Conservation (phyloP, 192 early-diverging fungal species). For the Diversispora eburnea region DNA sequence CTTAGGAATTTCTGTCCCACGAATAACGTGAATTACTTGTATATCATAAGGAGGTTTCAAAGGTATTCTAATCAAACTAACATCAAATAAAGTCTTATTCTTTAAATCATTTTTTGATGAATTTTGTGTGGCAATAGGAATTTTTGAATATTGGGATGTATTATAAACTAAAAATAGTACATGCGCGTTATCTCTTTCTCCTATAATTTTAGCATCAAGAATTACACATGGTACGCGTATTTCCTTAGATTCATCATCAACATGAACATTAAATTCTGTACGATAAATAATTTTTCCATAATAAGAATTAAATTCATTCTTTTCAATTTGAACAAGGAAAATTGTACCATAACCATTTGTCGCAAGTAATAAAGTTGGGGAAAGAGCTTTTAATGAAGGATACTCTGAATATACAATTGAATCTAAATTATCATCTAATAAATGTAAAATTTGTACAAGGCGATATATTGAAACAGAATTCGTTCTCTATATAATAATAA, state of each 20-base stretch:
- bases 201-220: conserved; percentile 31
- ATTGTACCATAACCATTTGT: conserved; percentile 37
- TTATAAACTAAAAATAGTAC: conserved; percentile 25
- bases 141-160: neutral
- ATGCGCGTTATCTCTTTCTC: conserved; percentile 13
- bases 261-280: conserved; percentile 10
- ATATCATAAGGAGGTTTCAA: neutral
- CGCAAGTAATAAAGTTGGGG: conserved; percentile 28
- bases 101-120: neutral
- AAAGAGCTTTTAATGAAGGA: conserved; percentile 35
- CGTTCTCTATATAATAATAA: neutral
- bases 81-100: conserved; percentile 27
- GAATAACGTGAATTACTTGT: conserved; percentile 37
- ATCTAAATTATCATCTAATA: neutral
- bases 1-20: conserved; percentile 50
- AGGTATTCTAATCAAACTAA: conserved; percentile 18
- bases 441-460: conserved; percentile 8
- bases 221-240: conserved; percentile 37
- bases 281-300: conserved; percentile 19
- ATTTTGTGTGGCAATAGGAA: neutral
- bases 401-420: conserved; percentile 6
- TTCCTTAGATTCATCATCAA: conserved; percentile 31
- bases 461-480: neutral
- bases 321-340: conserved; percentile 26
- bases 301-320: neutral